Evolutionary conservation across 2,329 filamentous ascomycete species (phyloP).

Genomic region (Rhynchosporium agropyri): DNA sequence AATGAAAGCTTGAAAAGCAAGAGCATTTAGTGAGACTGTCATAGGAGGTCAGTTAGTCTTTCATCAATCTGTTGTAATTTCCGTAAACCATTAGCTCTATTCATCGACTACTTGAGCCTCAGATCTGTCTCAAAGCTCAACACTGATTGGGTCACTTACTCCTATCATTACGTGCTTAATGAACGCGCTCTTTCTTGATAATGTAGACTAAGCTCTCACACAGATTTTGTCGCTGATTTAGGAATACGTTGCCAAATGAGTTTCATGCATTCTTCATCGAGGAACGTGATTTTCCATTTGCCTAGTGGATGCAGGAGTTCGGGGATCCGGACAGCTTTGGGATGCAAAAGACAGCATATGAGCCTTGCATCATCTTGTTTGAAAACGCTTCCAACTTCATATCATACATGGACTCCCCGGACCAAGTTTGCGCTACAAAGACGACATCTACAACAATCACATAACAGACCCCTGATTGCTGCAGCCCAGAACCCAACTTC

Average conservation of each 20-base stretch:
- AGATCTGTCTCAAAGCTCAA: too few relatives aligned
- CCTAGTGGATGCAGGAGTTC: conserved; percentile 19
- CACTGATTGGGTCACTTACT: too few relatives aligned
- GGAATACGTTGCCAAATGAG: background rate
- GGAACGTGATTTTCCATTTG: conserved; percentile 23
- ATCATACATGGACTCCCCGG: background rate
- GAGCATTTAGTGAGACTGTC: too few relatives aligned
- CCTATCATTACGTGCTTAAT: too few relatives aligned
- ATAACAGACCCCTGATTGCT: conserved; percentile 7
- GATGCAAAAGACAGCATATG: background rate
- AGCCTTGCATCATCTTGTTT: background rate
- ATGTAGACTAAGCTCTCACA: too few relatives aligned
- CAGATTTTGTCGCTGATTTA: background rate
- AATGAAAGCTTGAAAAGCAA: too few relatives aligned
- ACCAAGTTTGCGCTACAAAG: background rate
- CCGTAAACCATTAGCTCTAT: too few relatives aligned
- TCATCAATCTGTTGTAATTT: too few relatives aligned
- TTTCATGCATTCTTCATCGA: background rate
- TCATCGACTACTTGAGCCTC: too few relatives aligned
- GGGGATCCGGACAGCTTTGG: conserved; percentile 13
- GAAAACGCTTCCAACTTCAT: background rate
- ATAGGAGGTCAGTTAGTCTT: too few relatives aligned
- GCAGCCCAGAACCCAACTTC: background rate
- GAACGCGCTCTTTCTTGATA: too few relatives aligned
- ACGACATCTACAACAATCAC: conserved; percentile 9